Base-by-base conservation (phyloP, 2,329 filamentous ascomycete genomes). In the Annulohypoxylon truncatum region DNA sequence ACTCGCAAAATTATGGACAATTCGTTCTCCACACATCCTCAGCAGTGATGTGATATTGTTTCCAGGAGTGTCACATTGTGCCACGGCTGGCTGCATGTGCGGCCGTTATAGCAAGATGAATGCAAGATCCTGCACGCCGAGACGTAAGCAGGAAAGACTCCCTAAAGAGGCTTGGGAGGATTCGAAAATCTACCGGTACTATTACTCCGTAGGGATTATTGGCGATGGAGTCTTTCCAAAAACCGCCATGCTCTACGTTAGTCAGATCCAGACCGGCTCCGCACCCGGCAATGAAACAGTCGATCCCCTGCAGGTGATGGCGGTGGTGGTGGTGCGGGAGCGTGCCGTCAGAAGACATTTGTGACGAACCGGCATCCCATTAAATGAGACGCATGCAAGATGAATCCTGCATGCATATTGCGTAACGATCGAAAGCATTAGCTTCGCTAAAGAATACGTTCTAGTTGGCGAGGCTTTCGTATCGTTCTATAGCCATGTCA, bases 241-340 rank as follows among this genome's bases (percentile, higher is more conserved):
- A 44, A 54, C 6, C 53, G 59, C 42, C 10, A 63, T 13, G 53
- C 26, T 35, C 46, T 20, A 29, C 15, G 38, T 22, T 18, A n/a
- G 13, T 15, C 10, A 40, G 29, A 22, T 5, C 28, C 48, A 52
- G 46, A 63, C 60, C 54, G 60, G 60, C 54, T 56, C 61, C 61
- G 57, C 61, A 67, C 51, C 47, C 52, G 48, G 56, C 46, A 64
- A 61, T 67, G 61, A 67, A 64, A 67, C 65, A 61, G 61, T 38
- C 42, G 65, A 65, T 67, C 57, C 50, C 40, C 33, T 67, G 65
- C 57, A 61, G 47, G 53, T 9, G 31, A n/a, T 35, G 31, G 26
- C 7, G 38, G 38, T 42, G 38, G 38, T 42, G 52, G 31, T 55
- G 10, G 31, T 51, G 56, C 65, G 65, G 65, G 65, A 67, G 53